Percentiles rank a stretch among this genome's conserved stretches.
These are phyloP conservation scores for Globisporangium cystogenes DNA, from an alignment of 352 stramenopile genomes.

Conservation along the genomic window DNA sequence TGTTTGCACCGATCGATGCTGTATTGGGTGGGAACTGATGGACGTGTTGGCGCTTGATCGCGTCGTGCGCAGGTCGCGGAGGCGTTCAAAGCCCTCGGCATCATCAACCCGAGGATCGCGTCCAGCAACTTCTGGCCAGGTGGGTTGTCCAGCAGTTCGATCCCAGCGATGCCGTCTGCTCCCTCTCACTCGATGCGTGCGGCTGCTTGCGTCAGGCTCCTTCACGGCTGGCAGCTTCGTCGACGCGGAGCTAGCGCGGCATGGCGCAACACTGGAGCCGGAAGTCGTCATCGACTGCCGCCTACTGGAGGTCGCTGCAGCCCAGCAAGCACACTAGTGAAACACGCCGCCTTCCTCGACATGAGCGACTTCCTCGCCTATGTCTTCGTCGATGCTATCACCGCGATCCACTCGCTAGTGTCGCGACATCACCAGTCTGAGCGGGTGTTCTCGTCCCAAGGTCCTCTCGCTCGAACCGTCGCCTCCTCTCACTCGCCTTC, in stretches of 20 bases:
- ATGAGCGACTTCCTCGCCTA: no score
- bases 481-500: not conserved
- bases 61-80: constrained; percentile 31
- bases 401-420: no score
- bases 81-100: constrained; percentile 43
- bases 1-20: not conserved
- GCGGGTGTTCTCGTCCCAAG: no score
- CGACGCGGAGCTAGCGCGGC: constrained; percentile 36
- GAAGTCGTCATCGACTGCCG: constrained; percentile 54
- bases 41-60: not conserved
- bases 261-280: constrained; percentile 34
- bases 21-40: not conserved
- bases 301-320: constrained; percentile 49
- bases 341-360: no score
- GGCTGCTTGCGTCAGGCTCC: constrained; percentile 20
- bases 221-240: constrained; percentile 47
- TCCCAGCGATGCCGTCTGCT: no score
- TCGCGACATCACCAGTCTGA: no score
- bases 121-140: constrained; percentile 60
- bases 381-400: no score
- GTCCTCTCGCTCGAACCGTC: no score
- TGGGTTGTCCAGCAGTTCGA: not conserved
- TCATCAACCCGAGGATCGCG: constrained; percentile 27
- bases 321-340: constrained; percentile 8
- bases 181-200: not conserved